These are phyloP conservation scores for Triangularia verruculosa DNA, from an alignment of 2,329 filamentous ascomycete genomes.

Conservation along the genomic window DNA sequence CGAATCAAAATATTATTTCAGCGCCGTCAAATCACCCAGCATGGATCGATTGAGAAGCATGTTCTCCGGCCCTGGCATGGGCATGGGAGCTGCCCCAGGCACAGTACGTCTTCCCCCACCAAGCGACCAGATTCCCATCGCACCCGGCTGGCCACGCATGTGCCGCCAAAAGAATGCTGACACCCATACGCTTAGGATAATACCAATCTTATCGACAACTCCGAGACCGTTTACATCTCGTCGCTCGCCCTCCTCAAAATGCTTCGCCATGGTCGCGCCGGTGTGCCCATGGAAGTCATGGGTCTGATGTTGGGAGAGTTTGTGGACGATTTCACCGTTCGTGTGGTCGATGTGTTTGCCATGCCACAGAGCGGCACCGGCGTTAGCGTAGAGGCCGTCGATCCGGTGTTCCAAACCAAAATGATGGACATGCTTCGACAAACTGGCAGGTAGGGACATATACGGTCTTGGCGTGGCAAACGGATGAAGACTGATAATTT, in stretches of 20 bases:
- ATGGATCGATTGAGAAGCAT: conserved; percentile 95
- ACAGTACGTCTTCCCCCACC: conserved; percentile 48
- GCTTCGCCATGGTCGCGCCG: conserved; percentile 93
- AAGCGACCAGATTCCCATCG: background rate
- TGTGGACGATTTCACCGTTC: conserved; percentile 97
- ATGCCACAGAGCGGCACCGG: conserved; percentile 99
- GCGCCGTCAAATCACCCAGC: conserved; percentile 8
- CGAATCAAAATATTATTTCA: conserved; percentile 1
- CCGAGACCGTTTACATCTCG: conserved; percentile 98
- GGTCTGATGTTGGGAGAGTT: conserved; percentile 98
- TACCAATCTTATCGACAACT: conserved; percentile 91
- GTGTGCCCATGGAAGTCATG: conserved; percentile 99
- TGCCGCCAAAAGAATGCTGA: conserved; percentile 1
- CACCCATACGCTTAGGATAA: conserved; percentile 63
- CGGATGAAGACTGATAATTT: background rate
- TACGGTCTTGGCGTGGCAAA: background rate
- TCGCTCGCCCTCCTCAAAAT: conserved; percentile 97
- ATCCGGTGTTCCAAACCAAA: conserved; percentile 98
- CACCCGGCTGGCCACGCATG: conserved; percentile 8
- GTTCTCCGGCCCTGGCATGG: conserved; percentile 73
- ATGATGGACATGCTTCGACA: conserved; percentile 99
- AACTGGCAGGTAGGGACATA: conserved; percentile 73
- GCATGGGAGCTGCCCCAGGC: conserved; percentile 58
- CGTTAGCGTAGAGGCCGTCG: conserved; percentile 96
- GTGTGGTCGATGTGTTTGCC: conserved; percentile 97